Evolutionary conservation across 2,329 filamentous ascomycete genomes (phyloP).

Genomic region (Botrytis squamosa): DNA sequence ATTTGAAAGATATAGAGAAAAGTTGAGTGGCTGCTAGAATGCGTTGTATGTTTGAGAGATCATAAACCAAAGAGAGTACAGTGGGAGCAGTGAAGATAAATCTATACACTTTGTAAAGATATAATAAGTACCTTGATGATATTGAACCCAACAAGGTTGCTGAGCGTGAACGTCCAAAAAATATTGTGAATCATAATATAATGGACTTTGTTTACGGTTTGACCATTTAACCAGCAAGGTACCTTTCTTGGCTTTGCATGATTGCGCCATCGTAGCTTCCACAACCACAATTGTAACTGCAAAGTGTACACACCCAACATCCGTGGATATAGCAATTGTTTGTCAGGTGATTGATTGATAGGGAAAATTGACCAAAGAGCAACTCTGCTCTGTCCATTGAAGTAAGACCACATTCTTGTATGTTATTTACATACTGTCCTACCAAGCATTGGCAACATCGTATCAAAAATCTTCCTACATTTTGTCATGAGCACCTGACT

Average conservation of each 20-base stretch:
- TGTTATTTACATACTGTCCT: neutral
- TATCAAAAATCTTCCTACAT: neutral
- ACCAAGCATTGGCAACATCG: neutral
- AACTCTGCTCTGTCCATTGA: neutral
- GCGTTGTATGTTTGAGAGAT: neutral
- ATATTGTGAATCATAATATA: neutral
- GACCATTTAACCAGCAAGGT: slow-evolving; percentile 7
- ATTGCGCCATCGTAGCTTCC: slow-evolving; percentile 7
- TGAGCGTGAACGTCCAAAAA: neutral
- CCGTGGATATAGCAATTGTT: neutral
- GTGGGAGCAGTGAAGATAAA: neutral
- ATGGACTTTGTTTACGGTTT: neutral
- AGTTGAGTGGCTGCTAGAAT: neutral
- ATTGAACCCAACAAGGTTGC: slow-evolving; percentile 11
- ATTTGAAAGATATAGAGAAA: neutral
- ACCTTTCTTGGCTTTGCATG: slow-evolving; percentile 2
- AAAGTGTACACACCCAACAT: neutral
- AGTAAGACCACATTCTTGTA: neutral
- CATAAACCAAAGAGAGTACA: neutral
- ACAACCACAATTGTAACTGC: neutral
- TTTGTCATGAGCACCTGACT: neutral
- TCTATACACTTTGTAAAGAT: neutral
- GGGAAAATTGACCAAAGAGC: neutral
- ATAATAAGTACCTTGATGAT: slow-evolving; percentile 15
- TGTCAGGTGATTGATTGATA: neutral